Evolutionary conservation across 1,284 basidiomycete species (phyloP).

Genomic region (Cutaneotrichosporon dermatis): DNA sequence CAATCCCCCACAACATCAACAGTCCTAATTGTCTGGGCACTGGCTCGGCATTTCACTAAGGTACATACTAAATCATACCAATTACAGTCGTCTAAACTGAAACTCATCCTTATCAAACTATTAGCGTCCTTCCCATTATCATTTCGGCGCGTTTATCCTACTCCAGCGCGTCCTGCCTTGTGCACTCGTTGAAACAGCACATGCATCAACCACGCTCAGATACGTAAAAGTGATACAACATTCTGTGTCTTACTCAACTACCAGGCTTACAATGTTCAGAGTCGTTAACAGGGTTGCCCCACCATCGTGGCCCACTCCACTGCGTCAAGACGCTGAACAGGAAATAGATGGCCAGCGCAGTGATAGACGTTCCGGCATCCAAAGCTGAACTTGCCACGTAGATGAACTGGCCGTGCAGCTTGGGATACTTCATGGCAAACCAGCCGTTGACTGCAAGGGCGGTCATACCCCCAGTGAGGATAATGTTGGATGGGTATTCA

Average conservation of each 20-base stretch:
- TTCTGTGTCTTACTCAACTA: slow-evolving; percentile 11
- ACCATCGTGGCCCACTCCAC: slow-evolving; percentile 43
- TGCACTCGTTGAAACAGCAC: not conserved
- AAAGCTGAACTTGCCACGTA: slow-evolving; percentile 50
- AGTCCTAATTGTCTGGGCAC: no score
- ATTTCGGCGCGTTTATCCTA: not conserved
- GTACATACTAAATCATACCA: no score
- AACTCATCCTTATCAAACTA: no score
- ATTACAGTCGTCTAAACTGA: no score
- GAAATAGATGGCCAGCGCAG: slow-evolving; percentile 51
- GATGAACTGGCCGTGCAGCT: slow-evolving; percentile 37
- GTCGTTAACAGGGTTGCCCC: slow-evolving; percentile 45
- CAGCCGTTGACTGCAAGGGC: slow-evolving; percentile 48
- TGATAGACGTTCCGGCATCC: slow-evolving; percentile 51
- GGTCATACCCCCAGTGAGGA: slow-evolving; percentile 49
- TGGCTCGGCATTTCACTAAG: no score
- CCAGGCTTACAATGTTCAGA: slow-evolving; percentile 48
- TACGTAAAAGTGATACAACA: not conserved
- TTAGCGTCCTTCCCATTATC: not conserved
- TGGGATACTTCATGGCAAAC: slow-evolving; percentile 40
- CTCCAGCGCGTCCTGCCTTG: no score
- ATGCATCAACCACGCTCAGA: not conserved
- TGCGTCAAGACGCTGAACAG: slow-evolving; percentile 39
- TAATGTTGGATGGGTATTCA: slow-evolving; percentile 53
- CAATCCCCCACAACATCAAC: no score